Evolutionary conservation across 202 grass and related monocot species (phyloP).

Genomic region (Elaeis oleifera): DNA sequence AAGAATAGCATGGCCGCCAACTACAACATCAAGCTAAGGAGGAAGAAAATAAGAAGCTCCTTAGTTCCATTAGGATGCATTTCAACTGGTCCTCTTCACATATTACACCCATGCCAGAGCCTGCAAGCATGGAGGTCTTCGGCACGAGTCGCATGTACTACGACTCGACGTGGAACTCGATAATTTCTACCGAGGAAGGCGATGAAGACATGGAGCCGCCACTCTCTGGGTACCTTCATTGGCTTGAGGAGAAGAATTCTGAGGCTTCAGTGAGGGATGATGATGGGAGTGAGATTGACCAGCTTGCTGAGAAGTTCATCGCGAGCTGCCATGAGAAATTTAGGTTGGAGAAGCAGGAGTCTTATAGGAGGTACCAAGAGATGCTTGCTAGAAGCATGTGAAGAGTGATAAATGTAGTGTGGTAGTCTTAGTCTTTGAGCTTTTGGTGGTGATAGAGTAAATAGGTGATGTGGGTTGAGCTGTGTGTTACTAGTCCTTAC

Average conservation of each 20-base stretch:
- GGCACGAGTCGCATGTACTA: constrained; percentile 26
- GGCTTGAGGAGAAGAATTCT: constrained; percentile 29
- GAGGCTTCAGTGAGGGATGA: not conserved
- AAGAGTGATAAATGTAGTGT: not conserved
- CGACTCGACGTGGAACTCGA: constrained; percentile 43
- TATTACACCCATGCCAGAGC: constrained; percentile 7
- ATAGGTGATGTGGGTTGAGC: too few relatives aligned
- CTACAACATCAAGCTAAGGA: constrained; percentile 8
- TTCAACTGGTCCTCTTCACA: constrained; percentile 18
- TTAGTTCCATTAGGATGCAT: constrained; percentile 16
- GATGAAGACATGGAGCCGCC: not conserved
- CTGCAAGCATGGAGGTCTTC: not conserved
- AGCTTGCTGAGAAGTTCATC: constrained; percentile 77
- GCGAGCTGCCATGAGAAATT: constrained; percentile 71
- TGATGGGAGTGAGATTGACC: constrained; percentile 61
- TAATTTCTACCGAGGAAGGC: constrained; percentile 30
- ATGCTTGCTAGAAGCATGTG: constrained; percentile 69
- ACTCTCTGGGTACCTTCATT: constrained; percentile 22
- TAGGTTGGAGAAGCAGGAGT: constrained; percentile 86
- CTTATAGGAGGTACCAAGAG: constrained; percentile 70
- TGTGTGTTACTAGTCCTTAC: too few relatives aligned
- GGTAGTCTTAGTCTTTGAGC: too few relatives aligned
- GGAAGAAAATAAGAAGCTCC: constrained; percentile 19
- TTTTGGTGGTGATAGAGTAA: too few relatives aligned
- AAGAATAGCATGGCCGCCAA: not conserved